phyloP scores from a whole-genome alignment of 352 stramenopile genomes.

The Blastocystis sp. region DNA sequence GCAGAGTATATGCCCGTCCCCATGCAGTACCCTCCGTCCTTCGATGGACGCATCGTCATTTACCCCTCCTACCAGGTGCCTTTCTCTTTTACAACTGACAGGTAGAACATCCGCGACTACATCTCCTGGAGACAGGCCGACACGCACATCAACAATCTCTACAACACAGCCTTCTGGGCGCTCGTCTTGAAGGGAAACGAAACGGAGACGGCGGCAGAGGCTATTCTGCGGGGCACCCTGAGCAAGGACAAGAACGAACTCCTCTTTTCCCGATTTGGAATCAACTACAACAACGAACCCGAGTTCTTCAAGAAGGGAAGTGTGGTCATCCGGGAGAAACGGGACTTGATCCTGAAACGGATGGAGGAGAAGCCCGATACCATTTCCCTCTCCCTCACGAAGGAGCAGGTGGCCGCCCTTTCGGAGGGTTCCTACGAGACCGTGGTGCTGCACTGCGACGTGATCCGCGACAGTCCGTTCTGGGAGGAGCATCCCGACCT shows the following conservation, averaged over 20 bases:
- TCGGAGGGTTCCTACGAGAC: conserved; percentile 28
- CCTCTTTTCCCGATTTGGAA: conserved; percentile 73
- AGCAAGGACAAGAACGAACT: conserved; percentile 74
- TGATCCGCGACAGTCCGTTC: conserved; percentile 65
- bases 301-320: conserved; percentile 70
- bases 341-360: conserved; percentile 28
- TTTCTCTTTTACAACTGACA: neutral
- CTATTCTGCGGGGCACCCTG: conserved; percentile 70
- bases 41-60: conserved; percentile 73
- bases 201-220: conserved; percentile 71
- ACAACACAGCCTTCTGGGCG: conserved; percentile 74
- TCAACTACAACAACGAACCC: conserved; percentile 74
- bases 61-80: conserved; percentile 72
- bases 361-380: conserved; percentile 42
- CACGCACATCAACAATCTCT: conserved; percentile 75
- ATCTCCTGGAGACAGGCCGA: conserved; percentile 74
- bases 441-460: conserved; percentile 61
- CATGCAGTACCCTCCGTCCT: conserved; percentile 72
- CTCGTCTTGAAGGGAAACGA: conserved; percentile 72
- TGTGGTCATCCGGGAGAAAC: conserved; percentile 60
- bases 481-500: conserved; percentile 50
- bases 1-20: conserved; percentile 70
- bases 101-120: conserved; percentile 73
- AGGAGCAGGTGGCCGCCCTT: conserved; percentile 14
- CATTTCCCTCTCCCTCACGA: conserved; percentile 18